Percentiles rank a stretch among this genome's conserved stretches.
Evolutionary conservation across 225 moss, liverwort and hornwort genomes (phyloP).

Genomic region (Lunularia cruciata): DNA sequence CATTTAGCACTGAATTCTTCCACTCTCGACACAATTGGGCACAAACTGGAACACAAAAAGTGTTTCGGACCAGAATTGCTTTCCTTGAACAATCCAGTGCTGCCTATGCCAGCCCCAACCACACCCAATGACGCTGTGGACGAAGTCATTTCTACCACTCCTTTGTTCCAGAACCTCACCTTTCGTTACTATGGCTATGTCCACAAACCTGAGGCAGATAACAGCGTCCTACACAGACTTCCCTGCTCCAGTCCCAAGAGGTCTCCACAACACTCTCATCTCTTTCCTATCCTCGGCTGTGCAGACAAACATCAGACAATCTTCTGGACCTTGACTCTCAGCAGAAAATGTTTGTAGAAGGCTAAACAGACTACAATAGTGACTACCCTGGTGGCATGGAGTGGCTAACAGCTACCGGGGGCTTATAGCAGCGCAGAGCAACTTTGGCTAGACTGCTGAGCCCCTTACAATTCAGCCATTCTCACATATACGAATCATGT

Average conservation of each 20-base stretch:
- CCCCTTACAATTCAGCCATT: not conserved
- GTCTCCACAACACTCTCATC: too few relatives aligned
- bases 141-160: not conserved
- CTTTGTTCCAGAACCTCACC: not conserved
- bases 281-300: not conserved
- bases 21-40: too few relatives aligned
- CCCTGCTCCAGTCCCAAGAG: not conserved
- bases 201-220: not conserved
- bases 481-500: not conserved
- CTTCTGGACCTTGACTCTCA: not conserved
- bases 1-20: too few relatives aligned
- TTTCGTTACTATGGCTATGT: not conserved
- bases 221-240: not conserved
- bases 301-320: not conserved
- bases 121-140: not conserved
- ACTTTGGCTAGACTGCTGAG: too few relatives aligned
- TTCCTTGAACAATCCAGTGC: not conserved
- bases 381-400: not conserved
- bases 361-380: not conserved
- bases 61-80: too few relatives aligned
- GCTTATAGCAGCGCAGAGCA: not conserved
- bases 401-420: not conserved
- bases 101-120: not conserved
- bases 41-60: too few relatives aligned
- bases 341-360: not conserved